These are phyloP conservation scores for Penstemon davidsonii DNA, from an alignment of 257 asterid genomes.

Conservation along the genomic window DNA sequence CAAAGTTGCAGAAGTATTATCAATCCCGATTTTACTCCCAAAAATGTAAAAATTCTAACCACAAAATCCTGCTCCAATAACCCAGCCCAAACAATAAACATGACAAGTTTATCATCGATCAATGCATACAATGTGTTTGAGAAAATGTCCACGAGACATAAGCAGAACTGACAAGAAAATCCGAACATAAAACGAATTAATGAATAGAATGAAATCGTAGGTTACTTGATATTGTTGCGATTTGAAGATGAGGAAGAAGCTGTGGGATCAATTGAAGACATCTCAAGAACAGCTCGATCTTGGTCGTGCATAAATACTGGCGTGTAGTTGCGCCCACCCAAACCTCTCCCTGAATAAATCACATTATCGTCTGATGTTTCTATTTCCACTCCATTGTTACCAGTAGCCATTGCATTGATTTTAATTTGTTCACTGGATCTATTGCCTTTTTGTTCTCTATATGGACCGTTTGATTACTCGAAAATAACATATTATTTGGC, in stretches of 20 bases:
- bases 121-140: slow-evolving; percentile 1
- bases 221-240: slow-evolving; percentile 47
- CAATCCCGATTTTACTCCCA: background rate
- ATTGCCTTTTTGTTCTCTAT: slow-evolving; percentile 4
- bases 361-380: slow-evolving; percentile 52
- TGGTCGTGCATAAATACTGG: slow-evolving; percentile 69
- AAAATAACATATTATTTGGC: too few species aligned
- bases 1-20: background rate
- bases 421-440: slow-evolving; percentile 31
- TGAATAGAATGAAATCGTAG: slow-evolving; percentile 15
- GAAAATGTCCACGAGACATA: slow-evolving; percentile 2
- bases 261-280: slow-evolving; percentile 59
- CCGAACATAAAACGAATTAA: slow-evolving; percentile 18
- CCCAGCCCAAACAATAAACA: slow-evolving; percentile 17
- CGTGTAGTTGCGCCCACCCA: slow-evolving; percentile 63
- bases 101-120: background rate
- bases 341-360: slow-evolving; percentile 47
- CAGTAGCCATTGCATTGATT: slow-evolving; percentile 54
- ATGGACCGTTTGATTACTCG: too few species aligned
- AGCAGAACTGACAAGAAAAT: slow-evolving; percentile 6
- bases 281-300: slow-evolving; percentile 69
- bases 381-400: slow-evolving; percentile 46
- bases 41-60: slow-evolving; percentile 11
- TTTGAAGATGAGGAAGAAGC: slow-evolving; percentile 48
- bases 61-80: background rate